These are phyloP conservation scores for Haematococcus lacustris DNA, from an alignment of 139 green algal genomes.

Conservation along the genomic window DNA sequence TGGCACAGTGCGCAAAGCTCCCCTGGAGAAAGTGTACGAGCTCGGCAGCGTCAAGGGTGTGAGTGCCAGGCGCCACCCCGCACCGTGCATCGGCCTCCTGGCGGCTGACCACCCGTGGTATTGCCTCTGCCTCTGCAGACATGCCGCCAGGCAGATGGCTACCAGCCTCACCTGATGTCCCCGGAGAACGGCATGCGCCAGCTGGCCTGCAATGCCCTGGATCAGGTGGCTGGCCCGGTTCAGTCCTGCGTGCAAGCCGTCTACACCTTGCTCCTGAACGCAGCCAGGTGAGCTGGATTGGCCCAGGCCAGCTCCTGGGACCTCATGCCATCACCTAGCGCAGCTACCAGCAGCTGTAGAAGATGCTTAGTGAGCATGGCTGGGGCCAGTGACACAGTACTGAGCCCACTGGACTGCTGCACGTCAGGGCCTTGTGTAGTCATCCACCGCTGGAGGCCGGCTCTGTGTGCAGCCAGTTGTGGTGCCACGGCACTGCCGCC, in stretches of 20 bases:
- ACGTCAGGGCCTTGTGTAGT: no score
- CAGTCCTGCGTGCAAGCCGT: conserved; percentile 56
- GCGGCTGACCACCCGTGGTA: no score
- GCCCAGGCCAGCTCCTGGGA: not conserved
- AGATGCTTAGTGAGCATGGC: no score
- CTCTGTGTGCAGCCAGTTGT: no score
- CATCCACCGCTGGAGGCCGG: no score
- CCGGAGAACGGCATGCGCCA: conserved; percentile 77
- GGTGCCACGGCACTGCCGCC: no score
- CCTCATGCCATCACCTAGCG: no score
- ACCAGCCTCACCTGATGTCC: conserved; percentile 79
- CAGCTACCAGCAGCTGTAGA: no score
- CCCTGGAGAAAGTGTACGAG: conserved; percentile 76
- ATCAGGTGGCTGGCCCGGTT: conserved; percentile 47
- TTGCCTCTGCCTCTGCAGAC: conserved; percentile 42
- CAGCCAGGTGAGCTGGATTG: conserved; percentile 40
- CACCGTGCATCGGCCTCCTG: no score
- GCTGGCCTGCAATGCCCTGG: conserved; percentile 61
- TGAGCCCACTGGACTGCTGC: no score
- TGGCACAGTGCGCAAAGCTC: conserved; percentile 57
- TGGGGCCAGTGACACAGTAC: no score
- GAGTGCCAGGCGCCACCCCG: no score
- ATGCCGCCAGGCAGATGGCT: conserved; percentile 72
- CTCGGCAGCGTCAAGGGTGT: conserved; percentile 70
- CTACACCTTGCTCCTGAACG: conserved; percentile 54